These are phyloP conservation scores for Arthrobotrys entomopaga DNA, from an alignment of 2,329 filamentous ascomycete species.

Conservation along the genomic window DNA sequence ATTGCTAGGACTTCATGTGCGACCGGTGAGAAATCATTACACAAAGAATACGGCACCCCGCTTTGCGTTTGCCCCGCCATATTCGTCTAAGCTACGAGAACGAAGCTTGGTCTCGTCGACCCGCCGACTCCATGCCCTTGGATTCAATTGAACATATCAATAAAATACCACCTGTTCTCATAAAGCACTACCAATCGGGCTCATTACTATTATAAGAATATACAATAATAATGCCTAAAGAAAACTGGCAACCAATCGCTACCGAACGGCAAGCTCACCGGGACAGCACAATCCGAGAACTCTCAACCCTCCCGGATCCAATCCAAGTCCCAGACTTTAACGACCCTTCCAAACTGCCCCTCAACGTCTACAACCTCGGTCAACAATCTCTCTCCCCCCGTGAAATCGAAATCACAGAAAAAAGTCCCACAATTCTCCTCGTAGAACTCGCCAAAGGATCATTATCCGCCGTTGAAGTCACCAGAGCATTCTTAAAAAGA, in stretches of 20 bases:
- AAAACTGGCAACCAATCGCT: slow-evolving; percentile 65
- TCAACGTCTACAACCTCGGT: slow-evolving; percentile 65
- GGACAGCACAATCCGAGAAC: slow-evolving; percentile 60
- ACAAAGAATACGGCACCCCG: neutral
- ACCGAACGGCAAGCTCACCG: slow-evolving; percentile 65
- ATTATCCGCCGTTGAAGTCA: slow-evolving; percentile 64
- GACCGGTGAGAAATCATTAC: neutral
- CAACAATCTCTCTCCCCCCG: slow-evolving; percentile 64
- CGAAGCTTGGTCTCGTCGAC: too few relatives aligned
- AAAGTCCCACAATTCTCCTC: slow-evolving; percentile 64
- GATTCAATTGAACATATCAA: neutral
- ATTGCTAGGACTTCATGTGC: too few relatives aligned
- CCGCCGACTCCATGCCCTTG: neutral
- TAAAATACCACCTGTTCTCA: too few relatives aligned
- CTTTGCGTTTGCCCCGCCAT: neutral
- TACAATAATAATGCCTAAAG: slow-evolving; percentile 5
- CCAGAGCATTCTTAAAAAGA: slow-evolving; percentile 68
- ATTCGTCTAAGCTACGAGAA: too few relatives aligned
- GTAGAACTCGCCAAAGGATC: slow-evolving; percentile 64
- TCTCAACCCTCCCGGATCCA: slow-evolving; percentile 62
- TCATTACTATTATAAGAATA: too few relatives aligned
- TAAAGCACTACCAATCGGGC: too few relatives aligned
- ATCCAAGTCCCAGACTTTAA: slow-evolving; percentile 60
- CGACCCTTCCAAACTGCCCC: slow-evolving; percentile 61
- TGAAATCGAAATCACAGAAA: slow-evolving; percentile 67